A percentile compares a stretch with the other conserved stretches of the same genome.
These are phyloP conservation scores for Gomphus sp. DNA, from an alignment of 1,284 basidiomycete genomes.

Conservation along the genomic window DNA sequence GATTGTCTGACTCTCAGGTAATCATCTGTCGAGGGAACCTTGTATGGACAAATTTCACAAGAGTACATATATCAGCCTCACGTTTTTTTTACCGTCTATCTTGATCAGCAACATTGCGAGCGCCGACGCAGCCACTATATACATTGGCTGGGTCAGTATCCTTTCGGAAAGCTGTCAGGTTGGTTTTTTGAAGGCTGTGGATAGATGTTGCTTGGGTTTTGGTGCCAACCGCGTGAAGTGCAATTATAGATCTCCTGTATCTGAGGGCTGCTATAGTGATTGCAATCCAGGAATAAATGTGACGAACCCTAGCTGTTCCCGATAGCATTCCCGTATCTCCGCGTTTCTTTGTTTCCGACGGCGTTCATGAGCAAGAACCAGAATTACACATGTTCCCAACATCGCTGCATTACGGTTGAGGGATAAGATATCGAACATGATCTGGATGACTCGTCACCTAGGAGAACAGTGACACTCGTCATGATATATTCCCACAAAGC, in stretches of 20 bases:
- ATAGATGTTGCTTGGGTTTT: background rate
- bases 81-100: background rate
- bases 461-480: constrained; percentile 27
- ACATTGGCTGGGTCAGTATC: no score
- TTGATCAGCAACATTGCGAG: background rate
- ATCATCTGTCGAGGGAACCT: no score
- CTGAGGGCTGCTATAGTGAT: constrained; percentile 10
- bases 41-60: background rate
- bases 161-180: background rate
- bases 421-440: background rate
- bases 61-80: background rate
- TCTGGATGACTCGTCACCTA: constrained; percentile 25
- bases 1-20: background rate
- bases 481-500: constrained; percentile 38
- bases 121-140: background rate
- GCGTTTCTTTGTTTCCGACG: constrained; percentile 34
- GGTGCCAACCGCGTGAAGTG: constrained; percentile 23
- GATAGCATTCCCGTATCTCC: constrained; percentile 44
- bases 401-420: constrained; percentile 27
- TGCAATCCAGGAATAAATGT: background rate
- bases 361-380: constrained; percentile 41
- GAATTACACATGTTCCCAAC: constrained; percentile 29
- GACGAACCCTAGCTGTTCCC: constrained; percentile 43
- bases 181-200: background rate
- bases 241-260: constrained; percentile 26